Evolutionary conservation across 768 basidiomycete genomes (phyloP).

Genomic region (Leccinum boreale): DNA sequence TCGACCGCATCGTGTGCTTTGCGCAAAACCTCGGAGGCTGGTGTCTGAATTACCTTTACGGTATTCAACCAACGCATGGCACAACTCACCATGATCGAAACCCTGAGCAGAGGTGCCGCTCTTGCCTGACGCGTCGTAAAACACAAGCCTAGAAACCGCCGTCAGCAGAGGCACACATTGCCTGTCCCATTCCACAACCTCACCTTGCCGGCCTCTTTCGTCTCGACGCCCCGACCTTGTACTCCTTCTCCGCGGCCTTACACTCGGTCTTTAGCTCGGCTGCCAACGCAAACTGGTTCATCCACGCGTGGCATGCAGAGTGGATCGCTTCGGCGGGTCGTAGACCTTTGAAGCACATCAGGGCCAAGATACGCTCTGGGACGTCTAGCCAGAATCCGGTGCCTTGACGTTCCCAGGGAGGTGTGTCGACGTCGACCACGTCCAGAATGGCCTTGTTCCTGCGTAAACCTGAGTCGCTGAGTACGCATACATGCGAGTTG

Average conservation of each 20-base stretch:
- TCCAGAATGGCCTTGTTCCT: slow-evolving; percentile 70
- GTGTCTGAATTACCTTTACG: neutral
- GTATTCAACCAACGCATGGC: neutral
- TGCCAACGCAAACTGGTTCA: slow-evolving; percentile 71
- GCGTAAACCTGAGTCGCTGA: slow-evolving; percentile 1
- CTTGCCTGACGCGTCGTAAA: slow-evolving; percentile 72
- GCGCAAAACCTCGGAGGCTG: slow-evolving; percentile 56
- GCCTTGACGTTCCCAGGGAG: slow-evolving; percentile 70
- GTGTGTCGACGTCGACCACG: slow-evolving; percentile 71
- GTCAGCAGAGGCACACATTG: neutral
- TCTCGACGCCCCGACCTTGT: slow-evolving; percentile 45
- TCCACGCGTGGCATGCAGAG: slow-evolving; percentile 77
- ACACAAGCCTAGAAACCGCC: slow-evolving; percentile 55
- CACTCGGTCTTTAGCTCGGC: slow-evolving; percentile 80
- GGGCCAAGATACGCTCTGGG: slow-evolving; percentile 46
- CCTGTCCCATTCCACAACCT: neutral
- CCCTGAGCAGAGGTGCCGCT: slow-evolving; percentile 74
- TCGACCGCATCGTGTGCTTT: slow-evolving; percentile 58
- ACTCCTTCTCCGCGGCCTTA: slow-evolving; percentile 75
- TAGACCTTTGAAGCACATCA: slow-evolving; percentile 54
- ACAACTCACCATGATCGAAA: slow-evolving; percentile 69
- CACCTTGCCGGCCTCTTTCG: slow-evolving; percentile 62
- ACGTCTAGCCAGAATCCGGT: slow-evolving; percentile 82
- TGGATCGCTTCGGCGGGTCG: slow-evolving; percentile 81
- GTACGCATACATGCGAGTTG: neutral